Conservation (phyloP, 2,329 filamentous ascomycete species). For the Macrophomina phaseolina region DNA sequence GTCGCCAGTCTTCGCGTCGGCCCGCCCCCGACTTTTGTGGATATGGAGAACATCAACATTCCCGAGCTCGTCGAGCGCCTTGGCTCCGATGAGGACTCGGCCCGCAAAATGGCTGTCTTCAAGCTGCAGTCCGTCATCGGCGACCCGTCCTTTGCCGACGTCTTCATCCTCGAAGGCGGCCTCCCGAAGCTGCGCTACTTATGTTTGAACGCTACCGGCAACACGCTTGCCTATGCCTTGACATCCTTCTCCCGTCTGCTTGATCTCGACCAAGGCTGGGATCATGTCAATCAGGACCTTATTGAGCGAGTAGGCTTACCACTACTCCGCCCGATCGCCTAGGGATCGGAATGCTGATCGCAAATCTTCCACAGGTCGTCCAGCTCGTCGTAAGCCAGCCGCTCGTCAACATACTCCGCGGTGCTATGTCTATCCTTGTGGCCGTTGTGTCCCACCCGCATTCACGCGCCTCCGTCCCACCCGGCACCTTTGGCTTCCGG, state of each 20-base stretch:
- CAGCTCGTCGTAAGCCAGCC: conserved; percentile 94
- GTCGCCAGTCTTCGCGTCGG: conserved; percentile 9
- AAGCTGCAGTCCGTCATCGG: conserved; percentile 95
- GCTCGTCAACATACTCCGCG: conserved; percentile 94
- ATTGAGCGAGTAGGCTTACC: conserved; percentile 61
- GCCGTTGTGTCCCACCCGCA: conserved; percentile 89
- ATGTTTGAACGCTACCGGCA: conserved; percentile 84
- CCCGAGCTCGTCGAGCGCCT: conserved; percentile 64
- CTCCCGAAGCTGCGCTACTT: conserved; percentile 80
- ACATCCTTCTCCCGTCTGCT: conserved; percentile 86
- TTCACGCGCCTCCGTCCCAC: conserved; percentile 55
- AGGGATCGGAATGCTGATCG: conserved; percentile 1
- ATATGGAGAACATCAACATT: conserved; percentile 62
- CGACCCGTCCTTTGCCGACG: conserved; percentile 93
- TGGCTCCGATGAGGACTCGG: conserved; percentile 76
- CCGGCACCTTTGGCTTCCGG: conserved; percentile 79
- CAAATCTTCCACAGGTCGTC: conserved; percentile 64
- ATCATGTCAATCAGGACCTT: conserved; percentile 77
- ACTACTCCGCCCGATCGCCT: not conserved
- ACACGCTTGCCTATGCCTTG: conserved; percentile 93
- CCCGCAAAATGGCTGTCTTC: conserved; percentile 98
- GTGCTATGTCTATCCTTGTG: conserved; percentile 95
- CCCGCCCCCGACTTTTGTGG: conserved; percentile 13
- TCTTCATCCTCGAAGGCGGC: conserved; percentile 91
- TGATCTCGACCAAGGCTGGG: conserved; percentile 98